Evolutionary conservation across 2,329 filamentous ascomycete species (phyloP).

Genomic region (Cytospora mali): DNA sequence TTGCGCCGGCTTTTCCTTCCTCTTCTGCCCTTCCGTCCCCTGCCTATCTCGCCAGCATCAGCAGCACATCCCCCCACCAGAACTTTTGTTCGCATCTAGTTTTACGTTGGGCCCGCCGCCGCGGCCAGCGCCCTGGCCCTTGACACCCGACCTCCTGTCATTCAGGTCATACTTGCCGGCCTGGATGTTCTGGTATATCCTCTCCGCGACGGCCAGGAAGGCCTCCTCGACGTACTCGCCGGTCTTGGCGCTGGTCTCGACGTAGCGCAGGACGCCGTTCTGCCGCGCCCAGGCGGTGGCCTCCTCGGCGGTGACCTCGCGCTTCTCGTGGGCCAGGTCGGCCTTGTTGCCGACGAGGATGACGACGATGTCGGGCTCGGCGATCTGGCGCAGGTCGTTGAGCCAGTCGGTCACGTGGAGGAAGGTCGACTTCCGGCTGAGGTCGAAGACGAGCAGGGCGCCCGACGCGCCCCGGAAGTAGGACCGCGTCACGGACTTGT

Average conservation of each 20-base stretch:
- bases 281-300: constrained; percentile 85
- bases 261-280: constrained; percentile 89
- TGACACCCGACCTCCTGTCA: constrained; percentile 89
- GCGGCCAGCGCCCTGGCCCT: constrained; percentile 62
- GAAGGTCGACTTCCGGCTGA: constrained; percentile 83
- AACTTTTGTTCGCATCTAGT: constrained; percentile 46
- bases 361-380: constrained; percentile 92
- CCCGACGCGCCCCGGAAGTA: constrained; percentile 82
- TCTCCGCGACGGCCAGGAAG: constrained; percentile 89
- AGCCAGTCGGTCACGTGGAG: constrained; percentile 90
- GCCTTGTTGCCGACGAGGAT: constrained; percentile 95
- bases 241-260: constrained; percentile 95
- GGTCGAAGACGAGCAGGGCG: constrained; percentile 89
- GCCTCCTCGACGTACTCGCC: constrained; percentile 92
- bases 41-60: constrained; percentile 35
- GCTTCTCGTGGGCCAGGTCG: constrained; percentile 74
- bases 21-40: background rate
- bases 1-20: constrained; percentile 18
- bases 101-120: constrained; percentile 47
- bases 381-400: constrained; percentile 89
- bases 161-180: constrained; percentile 93
- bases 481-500: constrained; percentile 92
- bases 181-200: constrained; percentile 97
- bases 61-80: constrained; percentile 50
- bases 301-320: constrained; percentile 80